Base-by-base conservation (phyloP, 2,329 filamentous ascomycete genomes). In the Neobulgaria alba region DNA sequence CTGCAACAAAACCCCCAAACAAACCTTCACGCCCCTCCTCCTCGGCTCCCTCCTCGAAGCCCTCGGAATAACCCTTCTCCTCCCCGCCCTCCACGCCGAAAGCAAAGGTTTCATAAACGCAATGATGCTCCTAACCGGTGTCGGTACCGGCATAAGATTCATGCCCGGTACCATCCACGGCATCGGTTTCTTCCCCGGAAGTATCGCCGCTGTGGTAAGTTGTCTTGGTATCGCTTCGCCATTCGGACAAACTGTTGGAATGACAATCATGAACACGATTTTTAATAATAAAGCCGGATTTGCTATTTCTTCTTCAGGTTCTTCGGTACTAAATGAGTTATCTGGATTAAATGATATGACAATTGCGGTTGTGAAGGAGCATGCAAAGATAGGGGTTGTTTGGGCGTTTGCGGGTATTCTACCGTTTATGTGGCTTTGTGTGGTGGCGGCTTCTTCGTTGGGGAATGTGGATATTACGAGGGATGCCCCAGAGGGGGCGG, bases 251-350 rank as follows among this genome's bases (percentile, higher is more conserved):
- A 82, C 78, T 0, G 59, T 84, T 2, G 73, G 72, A 0, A 64
- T 83, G 33, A 80, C 79, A 0, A 68, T 84, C 51, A 83, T 84
- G 79, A 71, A 77, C 10, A 69, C 73, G 7, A 77, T 84, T 1
- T 83, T 83, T 58, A 81, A 82, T 54, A 84, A 84, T 46, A 62
- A 5, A 15, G 15, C 5, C 36, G 44, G n/a, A 14, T 47, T 34
- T 3, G 32, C 43, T 16, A 34, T 29, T 12, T 31, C 32, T 9
- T 23, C 29, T 4, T 64, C 38, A 49, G 62, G 35, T 47, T 60
- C 38, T 43, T 62, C 17, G 39, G 59, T 73, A 1, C 23, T 26
- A 7, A 49, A 59, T 10, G 52, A 53, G 3, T 62, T 71, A 29
- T 43, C 50, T 8, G 43, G 51, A 2, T 52, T 69, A 5, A 60